Evolutionary conservation across 305 asterid species (phyloP).

Genomic region (Rubia peregrina): DNA sequence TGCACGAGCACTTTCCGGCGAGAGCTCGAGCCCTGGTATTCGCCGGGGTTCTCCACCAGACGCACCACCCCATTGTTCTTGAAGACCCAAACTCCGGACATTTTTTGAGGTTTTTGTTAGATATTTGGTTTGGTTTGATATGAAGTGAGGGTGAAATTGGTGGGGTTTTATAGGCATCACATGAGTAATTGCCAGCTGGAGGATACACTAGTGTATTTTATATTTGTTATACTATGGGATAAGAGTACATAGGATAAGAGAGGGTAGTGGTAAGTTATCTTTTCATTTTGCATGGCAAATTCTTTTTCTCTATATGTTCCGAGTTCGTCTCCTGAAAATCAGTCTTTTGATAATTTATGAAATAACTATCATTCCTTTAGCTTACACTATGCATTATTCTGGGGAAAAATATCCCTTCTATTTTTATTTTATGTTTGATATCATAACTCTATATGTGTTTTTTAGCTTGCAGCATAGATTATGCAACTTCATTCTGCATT

Average conservation of each 20-base stretch:
- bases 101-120: neutral
- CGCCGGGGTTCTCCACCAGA: slow-evolving; percentile 70
- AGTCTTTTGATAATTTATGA: no score
- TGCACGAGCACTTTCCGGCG: slow-evolving; percentile 60
- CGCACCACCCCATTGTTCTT: slow-evolving; percentile 60
- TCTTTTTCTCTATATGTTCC: neutral
- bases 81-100: slow-evolving; percentile 97
- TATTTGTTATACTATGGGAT: neutral
- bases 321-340: no score
- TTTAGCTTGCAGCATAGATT: no score
- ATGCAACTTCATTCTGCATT: no score
- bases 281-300: neutral
- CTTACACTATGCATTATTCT: no score
- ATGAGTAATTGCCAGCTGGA: slow-evolving; percentile 3
- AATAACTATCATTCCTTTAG: no score
- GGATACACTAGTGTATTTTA: neutral
- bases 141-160: slow-evolving; percentile 3
- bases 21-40: slow-evolving; percentile 22
- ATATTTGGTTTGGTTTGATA: neutral
- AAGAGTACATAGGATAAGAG: neutral
- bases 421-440: no score
- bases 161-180: slow-evolving; percentile 31
- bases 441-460: no score
- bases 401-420: no score
- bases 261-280: neutral